phyloP scores from a whole-genome alignment of 371 early-diverging fungal species.

The Umbelopsis sp. region DNA sequence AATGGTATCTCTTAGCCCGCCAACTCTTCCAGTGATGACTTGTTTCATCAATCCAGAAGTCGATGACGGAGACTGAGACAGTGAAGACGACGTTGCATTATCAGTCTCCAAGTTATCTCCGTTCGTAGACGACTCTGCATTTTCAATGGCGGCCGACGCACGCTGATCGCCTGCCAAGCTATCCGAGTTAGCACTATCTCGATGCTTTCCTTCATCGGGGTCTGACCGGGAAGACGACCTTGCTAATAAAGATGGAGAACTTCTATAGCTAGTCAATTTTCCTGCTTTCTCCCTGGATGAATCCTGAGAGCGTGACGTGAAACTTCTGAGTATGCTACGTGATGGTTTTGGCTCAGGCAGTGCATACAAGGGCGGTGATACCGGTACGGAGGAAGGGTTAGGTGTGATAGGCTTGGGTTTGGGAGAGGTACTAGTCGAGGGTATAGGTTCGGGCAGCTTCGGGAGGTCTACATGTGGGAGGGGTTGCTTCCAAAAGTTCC shows the following conservation, averaged over 20 bases:
- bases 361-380: conserved; percentile 29
- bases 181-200: neutral
- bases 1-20: neutral
- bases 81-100: neutral
- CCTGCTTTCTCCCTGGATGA: conserved; percentile 14
- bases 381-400: conserved; percentile 34
- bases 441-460: conserved; percentile 38
- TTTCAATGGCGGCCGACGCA: neutral
- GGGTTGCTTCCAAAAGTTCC: conserved; percentile 81
- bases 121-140: neutral
- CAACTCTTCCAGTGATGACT: conserved; percentile 18
- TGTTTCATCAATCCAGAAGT: conserved; percentile 13
- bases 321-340: conserved; percentile 40
- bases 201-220: conserved; percentile 20
- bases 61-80: conserved; percentile 5
- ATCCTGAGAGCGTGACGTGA: conserved; percentile 36
- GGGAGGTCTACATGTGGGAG: conserved; percentile 62
- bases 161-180: neutral
- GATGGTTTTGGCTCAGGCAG: conserved; percentile 22
- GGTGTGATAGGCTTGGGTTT: conserved; percentile 46
- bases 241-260: conserved; percentile 23
- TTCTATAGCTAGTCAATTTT: conserved; percentile 13
- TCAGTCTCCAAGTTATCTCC: conserved; percentile 7
- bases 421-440: conserved; percentile 33
- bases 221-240: conserved; percentile 21